A percentile compares a stretch with the other conserved stretches of the same genome.
phyloP scores from a whole-genome alignment of 805 yeast genomes.

The Candida germanica region DNA sequence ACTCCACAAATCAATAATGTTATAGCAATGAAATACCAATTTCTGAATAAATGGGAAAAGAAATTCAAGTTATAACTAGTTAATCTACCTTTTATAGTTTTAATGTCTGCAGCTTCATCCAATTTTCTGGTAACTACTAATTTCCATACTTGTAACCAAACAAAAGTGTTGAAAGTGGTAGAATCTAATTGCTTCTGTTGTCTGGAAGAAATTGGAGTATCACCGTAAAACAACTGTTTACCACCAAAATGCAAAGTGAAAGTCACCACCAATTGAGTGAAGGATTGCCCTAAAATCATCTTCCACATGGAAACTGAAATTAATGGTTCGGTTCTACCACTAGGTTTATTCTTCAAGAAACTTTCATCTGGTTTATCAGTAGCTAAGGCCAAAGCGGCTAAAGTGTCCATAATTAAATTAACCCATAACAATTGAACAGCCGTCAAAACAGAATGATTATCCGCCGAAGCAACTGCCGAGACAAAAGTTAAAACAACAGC shows the following conservation, averaged over 20 bases:
- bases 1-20: conserved; percentile 72
- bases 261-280: conserved; percentile 75
- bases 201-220: conserved; percentile 32
- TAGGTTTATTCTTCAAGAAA: conserved; percentile 77
- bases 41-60: conserved; percentile 76
- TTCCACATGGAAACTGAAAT: conserved; percentile 96
- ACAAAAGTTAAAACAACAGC: conserved; percentile 95
- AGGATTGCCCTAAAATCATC: conserved; percentile 89
- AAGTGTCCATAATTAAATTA: conserved; percentile 95
- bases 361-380: conserved; percentile 93
- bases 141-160: conserved; percentile 96
- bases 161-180: conserved; percentile 91
- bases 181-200: conserved; percentile 66
- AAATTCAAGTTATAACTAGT: conserved; percentile 70
- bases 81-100: conserved; percentile 54
- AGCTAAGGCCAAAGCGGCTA: conserved; percentile 96
- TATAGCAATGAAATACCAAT: conserved; percentile 76
- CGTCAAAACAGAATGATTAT: conserved; percentile 83
- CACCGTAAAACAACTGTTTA: conserved; percentile 44
- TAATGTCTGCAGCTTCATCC: conserved; percentile 78
- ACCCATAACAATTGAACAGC: conserved; percentile 98
- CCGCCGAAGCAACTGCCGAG: conserved; percentile 81
- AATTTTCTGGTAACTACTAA: conserved; percentile 86
- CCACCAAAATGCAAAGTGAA: conserved; percentile 83
- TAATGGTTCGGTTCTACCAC: conserved; percentile 73